Evolutionary conservation across 2,329 filamentous ascomycete species (phyloP).

Genomic region (Lecanoromycetidae sp.): DNA sequence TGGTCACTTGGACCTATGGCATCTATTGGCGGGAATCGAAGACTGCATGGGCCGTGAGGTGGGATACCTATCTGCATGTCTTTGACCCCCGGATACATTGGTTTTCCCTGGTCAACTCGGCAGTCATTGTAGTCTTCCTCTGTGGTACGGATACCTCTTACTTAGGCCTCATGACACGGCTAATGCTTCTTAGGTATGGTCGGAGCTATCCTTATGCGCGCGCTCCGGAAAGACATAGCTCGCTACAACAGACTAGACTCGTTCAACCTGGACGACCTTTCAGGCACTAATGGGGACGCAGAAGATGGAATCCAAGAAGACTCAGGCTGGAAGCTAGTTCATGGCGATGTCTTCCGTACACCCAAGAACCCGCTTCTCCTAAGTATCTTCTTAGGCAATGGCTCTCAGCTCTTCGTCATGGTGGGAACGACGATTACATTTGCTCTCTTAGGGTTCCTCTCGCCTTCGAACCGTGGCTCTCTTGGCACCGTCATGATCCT

Average conservation of each 20-base stretch:
- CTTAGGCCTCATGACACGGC: not conserved
- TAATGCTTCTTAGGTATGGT: constrained; percentile 57
- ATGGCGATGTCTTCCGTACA: constrained; percentile 90
- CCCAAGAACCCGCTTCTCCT: constrained; percentile 73
- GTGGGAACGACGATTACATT: constrained; percentile 87
- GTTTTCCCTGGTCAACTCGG: constrained; percentile 95
- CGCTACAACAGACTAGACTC: constrained; percentile 91
- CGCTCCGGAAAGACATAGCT: constrained; percentile 87
- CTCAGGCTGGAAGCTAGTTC: constrained; percentile 95
- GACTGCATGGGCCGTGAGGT: constrained; percentile 90
- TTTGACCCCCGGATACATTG: constrained; percentile 97
- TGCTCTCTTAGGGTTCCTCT: constrained; percentile 85
- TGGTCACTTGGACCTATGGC: constrained; percentile 80
- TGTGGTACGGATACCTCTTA: constrained; percentile 29
- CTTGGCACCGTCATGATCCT: constrained; percentile 87
- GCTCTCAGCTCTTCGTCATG: constrained; percentile 96
- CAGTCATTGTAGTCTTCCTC: constrained; percentile 78
- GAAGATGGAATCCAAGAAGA: constrained; percentile 96
- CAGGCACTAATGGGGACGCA: constrained; percentile 57
- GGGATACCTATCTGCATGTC: constrained; percentile 98
- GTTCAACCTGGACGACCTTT: constrained; percentile 79
- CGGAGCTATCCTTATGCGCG: constrained; percentile 77
- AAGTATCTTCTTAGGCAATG: constrained; percentile 80
- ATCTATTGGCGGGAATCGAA: constrained; percentile 75
- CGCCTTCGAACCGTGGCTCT: constrained; percentile 87